Percentiles rank a stretch among this genome's conserved stretches.
These are phyloP conservation scores for Pseudophaeomoniella oleicola DNA, from an alignment of 2,329 filamentous ascomycete genomes.

Conservation along the genomic window DNA sequence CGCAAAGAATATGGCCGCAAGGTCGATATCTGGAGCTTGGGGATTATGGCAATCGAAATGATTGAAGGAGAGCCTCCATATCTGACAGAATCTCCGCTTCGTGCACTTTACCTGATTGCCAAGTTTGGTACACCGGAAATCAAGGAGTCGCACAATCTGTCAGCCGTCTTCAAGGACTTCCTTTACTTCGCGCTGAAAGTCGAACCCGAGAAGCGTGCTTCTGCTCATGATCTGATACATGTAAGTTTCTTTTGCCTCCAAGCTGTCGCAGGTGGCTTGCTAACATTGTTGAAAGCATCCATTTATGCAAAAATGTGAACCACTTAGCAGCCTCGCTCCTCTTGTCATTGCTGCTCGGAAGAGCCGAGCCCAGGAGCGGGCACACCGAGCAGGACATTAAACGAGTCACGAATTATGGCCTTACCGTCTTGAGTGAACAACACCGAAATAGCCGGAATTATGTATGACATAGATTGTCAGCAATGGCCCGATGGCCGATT, in stretches of 20 bases:
- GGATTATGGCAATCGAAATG: slow-evolving; percentile 99
- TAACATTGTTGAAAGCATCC: slow-evolving; percentile 46
- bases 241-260: slow-evolving; percentile 41
- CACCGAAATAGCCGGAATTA: no score
- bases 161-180: slow-evolving; percentile 76
- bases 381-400: slow-evolving; percentile 43
- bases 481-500: no score
- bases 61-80: slow-evolving; percentile 97
- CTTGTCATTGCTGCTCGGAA: slow-evolving; percentile 75
- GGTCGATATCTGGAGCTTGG: slow-evolving; percentile 95
- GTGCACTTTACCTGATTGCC: slow-evolving; percentile 88
- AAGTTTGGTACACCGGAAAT: slow-evolving; percentile 92
- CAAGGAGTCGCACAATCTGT: slow-evolving; percentile 78
- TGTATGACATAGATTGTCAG: no score
- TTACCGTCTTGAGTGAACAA: not conserved
- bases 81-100: slow-evolving; percentile 82
- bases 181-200: slow-evolving; percentile 87
- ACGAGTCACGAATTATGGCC: not conserved
- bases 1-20: slow-evolving; percentile 96
- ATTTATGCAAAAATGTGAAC: slow-evolving; percentile 65
- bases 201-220: slow-evolving; percentile 90
- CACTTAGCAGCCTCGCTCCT: slow-evolving; percentile 64
- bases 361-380: slow-evolving; percentile 74
- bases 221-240: slow-evolving; percentile 80
- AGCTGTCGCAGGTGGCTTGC: slow-evolving; percentile 4